A percentile compares a stretch with the other conserved stretches of the same genome.
phyloP scores from a whole-genome alignment of 2,329 filamentous ascomycete species.

The Davidsoniella virescens region DNA sequence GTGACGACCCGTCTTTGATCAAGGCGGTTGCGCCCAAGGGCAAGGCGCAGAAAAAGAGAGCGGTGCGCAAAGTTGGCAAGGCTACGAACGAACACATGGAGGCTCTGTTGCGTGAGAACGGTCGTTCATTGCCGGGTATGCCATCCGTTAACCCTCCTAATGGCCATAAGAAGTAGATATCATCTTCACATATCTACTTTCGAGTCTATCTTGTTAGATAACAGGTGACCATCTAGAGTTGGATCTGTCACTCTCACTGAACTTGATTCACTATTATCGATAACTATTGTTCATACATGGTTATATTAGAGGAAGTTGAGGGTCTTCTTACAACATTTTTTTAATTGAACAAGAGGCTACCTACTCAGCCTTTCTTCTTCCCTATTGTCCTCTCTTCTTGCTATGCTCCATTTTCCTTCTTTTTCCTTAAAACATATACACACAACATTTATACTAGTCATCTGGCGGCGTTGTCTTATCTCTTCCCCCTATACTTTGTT shows the following conservation, averaged over 20 bases:
- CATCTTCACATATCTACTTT: neutral
- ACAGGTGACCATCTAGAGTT: too few relatives aligned
- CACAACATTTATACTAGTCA: too few relatives aligned
- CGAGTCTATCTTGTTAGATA: neutral
- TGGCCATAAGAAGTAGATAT: neutral
- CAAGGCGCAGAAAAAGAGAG: constrained; percentile 59
- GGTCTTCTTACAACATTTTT: too few relatives aligned
- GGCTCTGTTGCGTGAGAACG: constrained; percentile 61
- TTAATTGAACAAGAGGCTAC: too few relatives aligned
- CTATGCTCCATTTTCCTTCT: neutral
- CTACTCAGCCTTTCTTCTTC: neutral
- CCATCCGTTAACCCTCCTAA: constrained; percentile 19
- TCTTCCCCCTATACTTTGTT: too few relatives aligned
- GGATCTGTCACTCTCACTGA: too few relatives aligned
- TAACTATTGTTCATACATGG: too few relatives aligned
- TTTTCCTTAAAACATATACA: too few relatives aligned
- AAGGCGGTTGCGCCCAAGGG: constrained; percentile 30
- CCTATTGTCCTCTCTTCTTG: neutral
- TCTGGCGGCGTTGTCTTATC: too few relatives aligned
- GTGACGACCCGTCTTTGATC: constrained; percentile 50
- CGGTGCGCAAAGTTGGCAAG: constrained; percentile 53
- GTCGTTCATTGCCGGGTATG: constrained; percentile 18
- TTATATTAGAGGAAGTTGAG: too few relatives aligned
- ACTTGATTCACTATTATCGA: too few relatives aligned
- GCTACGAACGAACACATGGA: constrained; percentile 80